Base-by-base conservation (phyloP, 2,329 filamentous ascomycete genomes). In the Plectosphaerella cucumerina region DNA sequence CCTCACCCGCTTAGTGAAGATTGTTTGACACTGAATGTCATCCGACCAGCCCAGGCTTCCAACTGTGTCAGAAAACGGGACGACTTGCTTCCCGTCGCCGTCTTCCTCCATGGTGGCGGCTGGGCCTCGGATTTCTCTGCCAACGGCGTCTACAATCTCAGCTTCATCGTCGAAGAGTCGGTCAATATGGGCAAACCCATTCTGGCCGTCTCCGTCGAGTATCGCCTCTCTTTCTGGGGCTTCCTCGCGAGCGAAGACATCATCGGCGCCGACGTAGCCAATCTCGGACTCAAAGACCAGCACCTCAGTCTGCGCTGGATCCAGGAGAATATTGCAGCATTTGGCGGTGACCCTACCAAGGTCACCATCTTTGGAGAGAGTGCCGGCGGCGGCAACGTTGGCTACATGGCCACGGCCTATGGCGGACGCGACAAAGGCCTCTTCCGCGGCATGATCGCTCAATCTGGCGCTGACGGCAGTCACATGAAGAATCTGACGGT, bases 351-450 rank as follows among this genome's bases (percentile, higher is more conserved):
- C 59, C 78, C 81, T 0, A 62, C 65, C 1, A 80, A 78, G 52
- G 80, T 85, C 5, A 85, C 81, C 0, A 78, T 86, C 35, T 83
- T 76, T 72, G 83, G 83, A 4, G 73, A 85, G 57, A 73, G 69
- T 1, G 75, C 78, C 0, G 77, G 77, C 2, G 65, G 70, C 0
- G 81, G 82, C 35, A 84, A 81, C 0, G 80, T 83, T 14, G 52
- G 50, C 26, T 45, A 42, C 8, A 34, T 53, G 11, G 20, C 50
- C 12, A 48, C 45, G 12, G 35, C 35, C 3, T 37, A 37, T 37
- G 35, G 35, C 12, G 35, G 35, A 37, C 35, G 35, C 4, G 35
- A 37, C 35, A 14, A 37, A 5, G 44, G 44, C 12, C 44, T 47
- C 10, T 47, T 47, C 31, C 44, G 44, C 26, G 44, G 44, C 12